Conservation (phyloP, 164 flowering plant species). For the Magnolia kwangsiensis region DNA sequence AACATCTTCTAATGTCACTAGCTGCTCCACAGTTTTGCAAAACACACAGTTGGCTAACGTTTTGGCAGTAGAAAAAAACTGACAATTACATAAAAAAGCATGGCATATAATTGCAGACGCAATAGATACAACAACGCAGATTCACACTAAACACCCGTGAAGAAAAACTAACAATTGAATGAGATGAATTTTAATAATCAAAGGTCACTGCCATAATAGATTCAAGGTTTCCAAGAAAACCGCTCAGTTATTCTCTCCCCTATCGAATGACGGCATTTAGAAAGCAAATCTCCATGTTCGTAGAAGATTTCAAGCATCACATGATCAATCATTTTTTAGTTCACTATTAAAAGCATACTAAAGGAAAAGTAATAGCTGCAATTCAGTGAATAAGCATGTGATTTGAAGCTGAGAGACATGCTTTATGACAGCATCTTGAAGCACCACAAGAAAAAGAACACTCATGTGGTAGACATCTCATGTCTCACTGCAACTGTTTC, state of each 20-base stretch:
- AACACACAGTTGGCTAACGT: too few species aligned
- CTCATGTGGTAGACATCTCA: too few species aligned
- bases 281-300: neutral
- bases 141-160: neutral
- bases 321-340: neutral
- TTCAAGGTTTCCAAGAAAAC: neutral
- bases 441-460: too few species aligned
- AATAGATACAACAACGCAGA: too few species aligned
- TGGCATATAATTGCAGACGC: too few species aligned
- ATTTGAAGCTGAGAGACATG: too few species aligned
- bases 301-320: neutral
- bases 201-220: neutral
- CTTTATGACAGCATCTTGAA: too few species aligned
- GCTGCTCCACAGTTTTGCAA: conserved; percentile 30
- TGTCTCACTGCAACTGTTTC: too few species aligned
- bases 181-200: neutral
- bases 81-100: too few species aligned
- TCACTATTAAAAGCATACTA: neutral
- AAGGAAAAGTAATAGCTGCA: too few species aligned
- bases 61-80: neutral
- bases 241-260: neutral
- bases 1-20: conserved; percentile 94
- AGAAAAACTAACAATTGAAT: neutral
- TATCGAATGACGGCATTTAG: neutral
- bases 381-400: too few species aligned